Conservation (phyloP, 1,284 basidiomycete genomes). For the Ceratorhiza oryzae-sativae region DNA sequence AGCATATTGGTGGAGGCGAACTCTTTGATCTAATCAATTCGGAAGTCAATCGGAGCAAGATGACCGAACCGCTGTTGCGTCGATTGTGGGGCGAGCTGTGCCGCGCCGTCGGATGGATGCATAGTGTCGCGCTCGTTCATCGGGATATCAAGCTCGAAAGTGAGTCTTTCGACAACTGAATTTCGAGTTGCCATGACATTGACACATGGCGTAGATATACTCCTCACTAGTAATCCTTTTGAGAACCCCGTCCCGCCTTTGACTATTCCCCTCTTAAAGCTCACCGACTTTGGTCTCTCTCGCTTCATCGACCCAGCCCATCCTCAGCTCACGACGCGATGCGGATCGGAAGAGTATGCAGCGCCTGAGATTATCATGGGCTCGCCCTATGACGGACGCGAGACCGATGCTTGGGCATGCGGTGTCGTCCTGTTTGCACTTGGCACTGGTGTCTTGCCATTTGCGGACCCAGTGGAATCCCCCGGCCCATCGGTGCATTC, state of each 20-base stretch:
- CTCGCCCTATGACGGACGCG: constrained; percentile 79
- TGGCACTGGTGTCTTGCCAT: constrained; percentile 68
- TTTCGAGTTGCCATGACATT: background rate
- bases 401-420: constrained; percentile 90
- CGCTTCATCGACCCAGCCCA: constrained; percentile 78
- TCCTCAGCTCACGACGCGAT: constrained; percentile 82
- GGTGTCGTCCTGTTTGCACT: constrained; percentile 85
- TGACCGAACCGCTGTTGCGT: constrained; percentile 68
- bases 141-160: constrained; percentile 95
- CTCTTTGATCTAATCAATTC: constrained; percentile 79
- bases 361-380: constrained; percentile 89
- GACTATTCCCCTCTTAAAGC: constrained; percentile 73
- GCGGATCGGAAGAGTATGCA: constrained; percentile 91
- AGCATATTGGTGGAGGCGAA: constrained; percentile 82
- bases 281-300: constrained; percentile 91
- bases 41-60: constrained; percentile 59
- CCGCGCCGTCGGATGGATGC: constrained; percentile 88
- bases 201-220: constrained; percentile 58
- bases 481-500: constrained; percentile 21
- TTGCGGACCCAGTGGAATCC: constrained; percentile 53
- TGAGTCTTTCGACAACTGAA: constrained; percentile 56
- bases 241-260: constrained; percentile 52
- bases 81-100: constrained; percentile 83
- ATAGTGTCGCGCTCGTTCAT: constrained; percentile 85
- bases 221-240: constrained; percentile 59